Evolutionary conservation across 2,329 filamentous ascomycete genomes (phyloP).

Genomic region (Tricladium varicosporioides): DNA sequence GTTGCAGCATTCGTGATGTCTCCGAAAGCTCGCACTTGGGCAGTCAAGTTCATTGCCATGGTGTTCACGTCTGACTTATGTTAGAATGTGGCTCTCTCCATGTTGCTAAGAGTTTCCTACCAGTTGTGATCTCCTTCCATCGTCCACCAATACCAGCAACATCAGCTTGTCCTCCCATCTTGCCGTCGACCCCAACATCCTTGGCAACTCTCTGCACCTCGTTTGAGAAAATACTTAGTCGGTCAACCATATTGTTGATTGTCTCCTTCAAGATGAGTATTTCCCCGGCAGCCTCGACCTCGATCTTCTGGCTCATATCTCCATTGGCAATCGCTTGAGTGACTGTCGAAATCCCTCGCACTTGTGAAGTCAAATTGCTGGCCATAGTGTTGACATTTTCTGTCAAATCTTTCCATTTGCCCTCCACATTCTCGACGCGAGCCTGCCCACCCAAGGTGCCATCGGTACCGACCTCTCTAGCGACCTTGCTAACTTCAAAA

Average conservation of each 20-base stretch:
- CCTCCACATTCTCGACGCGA: slow-evolving; percentile 89
- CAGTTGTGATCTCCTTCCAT: slow-evolving; percentile 93
- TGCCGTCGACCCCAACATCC: slow-evolving; percentile 95
- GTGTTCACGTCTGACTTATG: slow-evolving; percentile 32
- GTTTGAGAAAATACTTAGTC: slow-evolving; percentile 92
- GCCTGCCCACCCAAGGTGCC: slow-evolving; percentile 92
- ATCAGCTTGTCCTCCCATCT: slow-evolving; percentile 97
- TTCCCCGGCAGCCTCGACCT: slow-evolving; percentile 92
- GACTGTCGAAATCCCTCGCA: slow-evolving; percentile 89
- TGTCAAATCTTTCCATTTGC: slow-evolving; percentile 97
- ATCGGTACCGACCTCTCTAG: slow-evolving; percentile 93
- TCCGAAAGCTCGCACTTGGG: slow-evolving; percentile 95
- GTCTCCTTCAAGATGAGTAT: slow-evolving; percentile 93
- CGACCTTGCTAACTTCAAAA: slow-evolving; percentile 93
- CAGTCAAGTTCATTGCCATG: slow-evolving; percentile 69
- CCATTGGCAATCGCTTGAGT: slow-evolving; percentile 94
- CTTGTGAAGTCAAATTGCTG: slow-evolving; percentile 66
- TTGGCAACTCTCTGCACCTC: slow-evolving; percentile 94
- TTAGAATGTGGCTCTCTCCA: slow-evolving; percentile 2
- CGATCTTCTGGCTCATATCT: slow-evolving; percentile 93
- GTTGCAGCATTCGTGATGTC: slow-evolving; percentile 98
- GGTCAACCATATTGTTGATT: slow-evolving; percentile 98
- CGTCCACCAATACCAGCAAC: slow-evolving; percentile 88
- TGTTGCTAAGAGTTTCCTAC: slow-evolving; percentile 50
- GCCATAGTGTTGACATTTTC: slow-evolving; percentile 83